Evolutionary conservation across 306 rosid genomes (phyloP), one percentile per base, ranked within the genome.

Genomic region (Prunus davidiana): DNA sequence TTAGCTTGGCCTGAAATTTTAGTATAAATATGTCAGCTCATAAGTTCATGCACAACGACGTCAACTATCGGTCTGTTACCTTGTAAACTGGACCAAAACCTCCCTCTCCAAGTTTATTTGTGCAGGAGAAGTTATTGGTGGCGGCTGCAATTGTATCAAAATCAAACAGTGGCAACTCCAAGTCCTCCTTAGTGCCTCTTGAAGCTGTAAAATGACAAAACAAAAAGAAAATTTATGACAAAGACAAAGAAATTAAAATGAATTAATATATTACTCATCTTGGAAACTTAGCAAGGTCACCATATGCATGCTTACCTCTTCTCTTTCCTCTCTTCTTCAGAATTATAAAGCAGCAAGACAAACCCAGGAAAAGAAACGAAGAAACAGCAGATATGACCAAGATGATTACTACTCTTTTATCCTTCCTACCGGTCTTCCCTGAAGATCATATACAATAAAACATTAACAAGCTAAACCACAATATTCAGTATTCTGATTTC

Each of bases 81-180:
- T 86, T 89, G 69, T 79, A 87, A 81, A 89, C 89, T 0, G 84
- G 72, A 47, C 93, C 90, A 74, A 87, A 89, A 27, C 91, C 91
- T 19, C 93, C 87, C 51, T 84, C 80, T 22, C 91, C 91, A 16
- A 89, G 68, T 69, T 81, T 85, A 68, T 89, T 83, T 50, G 20
- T 52, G 28, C 12, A 3, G 55, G 87, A 85, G 62, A 89, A 89
- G 64, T 82, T 14, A 66, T 65, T 25, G 4, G 93, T 85, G 41
- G 91, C 88, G 20, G 73, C 47, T 58, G 75, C 82, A 71, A 81
- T 69, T 69, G 83, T 81, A 57, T 83, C 64, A 66, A 84, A 79
- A 67, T 83, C 86, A 71, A 76, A 86, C 43, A 72, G 75, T 63
- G 89, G 93, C 58, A 89, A 70, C 67, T 89, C 89, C 54, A 82